Evolutionary conservation across 805 yeast genomes (phyloP).

Genomic region (Wickerhamiella domercqiae): DNA sequence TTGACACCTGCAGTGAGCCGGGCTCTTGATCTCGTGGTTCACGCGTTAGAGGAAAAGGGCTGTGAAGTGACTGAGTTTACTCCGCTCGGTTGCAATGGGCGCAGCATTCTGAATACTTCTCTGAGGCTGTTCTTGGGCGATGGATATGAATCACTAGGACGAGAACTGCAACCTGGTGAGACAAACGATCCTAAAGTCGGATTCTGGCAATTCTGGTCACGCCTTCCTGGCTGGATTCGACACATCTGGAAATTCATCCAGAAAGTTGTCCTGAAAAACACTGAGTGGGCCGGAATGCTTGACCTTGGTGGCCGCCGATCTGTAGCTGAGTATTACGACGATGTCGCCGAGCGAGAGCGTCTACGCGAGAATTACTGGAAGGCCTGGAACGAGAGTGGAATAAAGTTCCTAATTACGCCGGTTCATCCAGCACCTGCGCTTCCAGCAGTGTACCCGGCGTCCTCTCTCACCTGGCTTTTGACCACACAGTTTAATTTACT

Average conservation of each 20-base stretch:
- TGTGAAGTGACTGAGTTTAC: conserved; percentile 32
- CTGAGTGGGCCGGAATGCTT: conserved; percentile 24
- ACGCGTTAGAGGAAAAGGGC: conserved; percentile 29
- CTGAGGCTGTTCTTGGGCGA: conserved; percentile 25
- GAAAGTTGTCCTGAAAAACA: conserved; percentile 21
- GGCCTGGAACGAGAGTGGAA: conserved; percentile 25
- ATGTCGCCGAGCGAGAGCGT: conserved; percentile 24
- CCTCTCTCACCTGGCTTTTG: conserved; percentile 30
- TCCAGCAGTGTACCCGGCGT: conserved; percentile 23
- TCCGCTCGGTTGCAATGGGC: conserved; percentile 36
- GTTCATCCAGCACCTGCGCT: conserved; percentile 30
- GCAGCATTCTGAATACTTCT: conserved; percentile 41
- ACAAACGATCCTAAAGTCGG: conserved; percentile 24
- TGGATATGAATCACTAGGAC: conserved; percentile 21
- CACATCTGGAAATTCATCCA: conserved; percentile 24
- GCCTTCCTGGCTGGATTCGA: conserved; percentile 25
- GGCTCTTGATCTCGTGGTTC: conserved; percentile 26
- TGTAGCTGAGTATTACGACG: conserved; percentile 23
- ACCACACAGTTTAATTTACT: conserved; percentile 39
- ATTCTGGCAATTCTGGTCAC: conserved; percentile 19
- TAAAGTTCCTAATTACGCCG: conserved; percentile 26
- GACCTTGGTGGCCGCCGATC: conserved; percentile 23
- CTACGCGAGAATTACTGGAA: conserved; percentile 22
- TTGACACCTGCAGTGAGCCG: conserved; percentile 35
- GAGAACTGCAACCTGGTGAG: conserved; percentile 21